Evolutionary conservation across 225 moss, liverwort and hornwort genomes (phyloP).

Genomic region (Neckera pumila): DNA sequence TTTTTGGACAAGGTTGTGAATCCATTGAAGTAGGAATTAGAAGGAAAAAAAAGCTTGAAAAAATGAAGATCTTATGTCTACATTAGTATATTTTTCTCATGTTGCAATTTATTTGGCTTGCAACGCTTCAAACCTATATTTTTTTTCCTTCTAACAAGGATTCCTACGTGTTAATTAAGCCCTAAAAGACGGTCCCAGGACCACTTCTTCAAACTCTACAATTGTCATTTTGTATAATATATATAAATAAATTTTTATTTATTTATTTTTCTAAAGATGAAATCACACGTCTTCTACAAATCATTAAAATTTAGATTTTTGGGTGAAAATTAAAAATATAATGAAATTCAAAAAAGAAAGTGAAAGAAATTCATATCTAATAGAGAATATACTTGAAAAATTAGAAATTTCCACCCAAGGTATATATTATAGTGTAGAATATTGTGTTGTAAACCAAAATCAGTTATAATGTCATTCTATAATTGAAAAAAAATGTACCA

Average conservation of each 20-base stretch:
- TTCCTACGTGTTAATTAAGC: neutral
- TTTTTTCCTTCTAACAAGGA: neutral
- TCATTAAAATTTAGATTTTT: neutral
- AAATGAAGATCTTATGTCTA: neutral
- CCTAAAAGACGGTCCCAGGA: neutral
- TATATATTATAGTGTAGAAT: neutral
- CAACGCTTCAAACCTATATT: neutral
- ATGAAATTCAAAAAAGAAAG: neutral
- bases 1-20: neutral
- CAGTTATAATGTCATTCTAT: too few relatives aligned
- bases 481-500: neutral
- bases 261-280: neutral
- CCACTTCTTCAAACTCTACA: neutral
- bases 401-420: accelerated
- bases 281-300: neutral
- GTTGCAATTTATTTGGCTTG: neutral
- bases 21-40: neutral
- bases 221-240: neutral
- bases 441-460: neutral
- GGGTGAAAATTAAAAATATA: too few relatives aligned
- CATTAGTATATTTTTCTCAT: too few relatives aligned
- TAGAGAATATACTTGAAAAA: neutral
- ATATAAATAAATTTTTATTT: neutral
- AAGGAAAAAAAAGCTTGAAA: neutral
- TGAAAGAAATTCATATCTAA: neutral